phyloP scores from a whole-genome alignment of 2,329 filamentous ascomycete species.

The Paecilomyces sp. region DNA sequence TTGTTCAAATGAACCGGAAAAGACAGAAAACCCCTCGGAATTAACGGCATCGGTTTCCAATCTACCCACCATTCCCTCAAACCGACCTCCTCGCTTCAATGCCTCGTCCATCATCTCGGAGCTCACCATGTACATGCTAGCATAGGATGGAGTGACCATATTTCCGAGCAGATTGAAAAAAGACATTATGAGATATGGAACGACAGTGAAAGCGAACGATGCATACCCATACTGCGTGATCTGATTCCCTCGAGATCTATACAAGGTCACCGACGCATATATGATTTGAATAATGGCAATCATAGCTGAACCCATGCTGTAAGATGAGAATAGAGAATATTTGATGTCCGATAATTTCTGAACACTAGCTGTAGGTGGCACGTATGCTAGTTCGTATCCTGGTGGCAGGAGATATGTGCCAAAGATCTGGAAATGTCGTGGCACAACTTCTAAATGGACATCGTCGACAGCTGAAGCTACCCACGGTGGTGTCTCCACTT shows the following conservation, averaged over 20 bases:
- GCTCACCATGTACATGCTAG: constrained; percentile 21
- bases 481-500: background rate
- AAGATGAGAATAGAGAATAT: constrained; percentile 8
- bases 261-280: constrained; percentile 20
- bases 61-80: constrained; percentile 16
- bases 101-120: constrained; percentile 22
- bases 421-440: constrained; percentile 6
- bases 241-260: constrained; percentile 20
- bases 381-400: constrained; percentile 8
- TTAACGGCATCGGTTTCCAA: constrained; percentile 2
- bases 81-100: constrained; percentile 12
- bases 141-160: constrained; percentile 18
- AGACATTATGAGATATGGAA: constrained; percentile 30
- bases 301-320: constrained; percentile 17
- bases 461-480: background rate
- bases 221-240: constrained; percentile 26
- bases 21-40: background rate
- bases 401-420: constrained; percentile 5
- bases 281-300: constrained; percentile 21
- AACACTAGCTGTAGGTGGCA: constrained; percentile 4
- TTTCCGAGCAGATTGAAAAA: constrained; percentile 24
- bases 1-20: background rate
- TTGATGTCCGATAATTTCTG: background rate
- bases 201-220: constrained; percentile 28
- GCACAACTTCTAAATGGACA: background rate